Evolutionary conservation across 805 yeast species (phyloP), one percentile per base, ranked within the genome.

Genomic region (Wickerhamiella kurtzmanii): DNA sequence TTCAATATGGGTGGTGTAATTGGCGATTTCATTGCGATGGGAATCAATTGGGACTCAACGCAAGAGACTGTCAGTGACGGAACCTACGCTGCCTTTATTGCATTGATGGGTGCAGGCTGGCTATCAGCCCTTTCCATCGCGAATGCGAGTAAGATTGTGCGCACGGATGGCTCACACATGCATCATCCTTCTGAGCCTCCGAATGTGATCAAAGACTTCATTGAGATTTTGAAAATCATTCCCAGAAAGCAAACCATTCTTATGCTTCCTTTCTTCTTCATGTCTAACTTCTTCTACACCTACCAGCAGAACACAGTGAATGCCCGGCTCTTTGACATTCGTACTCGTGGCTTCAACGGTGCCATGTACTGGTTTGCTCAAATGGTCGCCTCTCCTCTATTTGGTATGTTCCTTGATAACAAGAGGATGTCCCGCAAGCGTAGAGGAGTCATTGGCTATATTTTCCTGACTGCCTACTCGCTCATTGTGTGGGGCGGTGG

Each of bases 281-380:
- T 79, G 22, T 74, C 82, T 35, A 77, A 77, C 65, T 77, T 78
- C 78, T 77, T 76, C 65, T 76, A 76, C 67, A 74, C 81, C 41
- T 77, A 77, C 61, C 80, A 77, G 62, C 76, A 74, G 56, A 75
- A 76, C 59, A 76, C 73, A 49, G 67, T 71, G 61, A 77, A 77
- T 57, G 73, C 72, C 37, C 74, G 72, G 18, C 64, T 72, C 43
- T 77, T 77, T 63, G 75, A 72, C 55, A 60, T 76, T 49, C 69
- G 81, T 60, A 74, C 82, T 18, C 69, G 82, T 53, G 74, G 82
- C 3, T 69, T 77, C 56, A 77, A 77, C 64, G 73, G 77, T 17
- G 65, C 76, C 43, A 69, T 77, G 43, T 78, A 76, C 63, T 78
- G 81, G 80, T 59, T 72, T 44, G 61, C 74, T 45, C 81, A 77